Percentiles rank a stretch among this genome's conserved stretches.
phyloP scores from a whole-genome alignment of 2,329 filamentous ascomycete species.

The Sporothrix brunneoviolacea region DNA sequence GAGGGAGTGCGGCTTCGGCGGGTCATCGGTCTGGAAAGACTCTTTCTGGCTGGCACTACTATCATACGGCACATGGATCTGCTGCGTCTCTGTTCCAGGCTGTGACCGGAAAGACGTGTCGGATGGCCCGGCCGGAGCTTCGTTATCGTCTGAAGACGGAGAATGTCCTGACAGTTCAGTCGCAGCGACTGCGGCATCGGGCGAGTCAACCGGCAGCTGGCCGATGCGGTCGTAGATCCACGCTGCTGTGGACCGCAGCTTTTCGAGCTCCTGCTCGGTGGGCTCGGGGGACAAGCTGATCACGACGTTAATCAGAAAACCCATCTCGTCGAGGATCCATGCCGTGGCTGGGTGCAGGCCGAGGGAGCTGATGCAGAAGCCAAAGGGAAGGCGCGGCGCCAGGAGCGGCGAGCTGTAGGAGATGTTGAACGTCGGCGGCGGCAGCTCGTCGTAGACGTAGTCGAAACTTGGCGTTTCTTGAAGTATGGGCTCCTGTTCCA shows the following conservation, averaged over 20 bases:
- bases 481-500: slow-evolving; percentile 35
- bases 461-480: slow-evolving; percentile 28
- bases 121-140: no score
- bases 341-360: slow-evolving; percentile 39
- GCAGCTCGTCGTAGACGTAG: slow-evolving; percentile 33
- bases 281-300: slow-evolving; percentile 30
- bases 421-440: slow-evolving; percentile 31
- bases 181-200: slow-evolving; percentile 15
- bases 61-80: no score
- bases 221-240: slow-evolving; percentile 35
- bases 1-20: slow-evolving; percentile 18
- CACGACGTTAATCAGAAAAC: slow-evolving; percentile 37
- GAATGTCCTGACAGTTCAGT: no score
- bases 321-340: slow-evolving; percentile 44
- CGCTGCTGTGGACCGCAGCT: slow-evolving; percentile 31
- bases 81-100: no score
- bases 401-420: slow-evolving; percentile 41
- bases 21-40: neutral
- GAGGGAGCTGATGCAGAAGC: slow-evolving; percentile 32
- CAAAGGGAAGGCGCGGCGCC: slow-evolving; percentile 35
- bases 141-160: no score
- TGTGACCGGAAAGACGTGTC: no score
- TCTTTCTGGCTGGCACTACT: no score
- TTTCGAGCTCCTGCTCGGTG: slow-evolving; percentile 29
- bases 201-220: slow-evolving; percentile 19